Evolutionary conservation across 78 protist genomes (phyloP), one percentile per base, ranked within the genome.

Genomic region (Dictyostelium firmibasis): DNA sequence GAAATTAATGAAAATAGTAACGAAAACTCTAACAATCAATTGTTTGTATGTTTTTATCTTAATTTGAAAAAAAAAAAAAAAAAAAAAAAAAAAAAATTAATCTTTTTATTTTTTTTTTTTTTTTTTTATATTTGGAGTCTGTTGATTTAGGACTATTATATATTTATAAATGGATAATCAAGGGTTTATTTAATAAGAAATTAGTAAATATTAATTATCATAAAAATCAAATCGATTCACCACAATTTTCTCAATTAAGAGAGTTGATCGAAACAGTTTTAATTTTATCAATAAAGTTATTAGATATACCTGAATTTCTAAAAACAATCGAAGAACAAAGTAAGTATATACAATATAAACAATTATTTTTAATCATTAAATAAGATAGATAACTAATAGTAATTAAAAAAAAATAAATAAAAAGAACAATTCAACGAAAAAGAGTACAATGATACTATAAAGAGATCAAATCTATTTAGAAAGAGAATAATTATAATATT

Each of bases 291-390:
- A 64, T 64, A 64, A 64, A 64, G 14, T 64, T 27, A 64, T 64
- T 64, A 27, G 74, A 64, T 64, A 64, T 64, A 64, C 74, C 74
- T 20, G 74, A 64, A 10, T 64, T 64, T 64, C 31, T 64, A 9
- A 64, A 64, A 64, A 64, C 74, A n/a, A 64, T 64, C 10, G 74
- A 64, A 64, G 74, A 64, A 64, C 74, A 64, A 64, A 64, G 74
- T 64, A 62, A 57, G 16, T 47, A 38, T 38, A 4, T 4, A 38
- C 4, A 38, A 4, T 38, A 38, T 38, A n/a, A n/a, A n/a, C n/a
- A n/a, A n/a, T 44, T 44, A 9, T 6, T 44, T 10, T 44, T 44
- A 44, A 44, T 10, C 16, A 44, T 44, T 0, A 2, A 44, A 44
- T 13, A 7, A 41, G 5, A 41, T 41, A 14, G 6, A 50, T 50